phyloP scores from a whole-genome alignment of 1,284 basidiomycete species.

The Prillingera fragicola region DNA sequence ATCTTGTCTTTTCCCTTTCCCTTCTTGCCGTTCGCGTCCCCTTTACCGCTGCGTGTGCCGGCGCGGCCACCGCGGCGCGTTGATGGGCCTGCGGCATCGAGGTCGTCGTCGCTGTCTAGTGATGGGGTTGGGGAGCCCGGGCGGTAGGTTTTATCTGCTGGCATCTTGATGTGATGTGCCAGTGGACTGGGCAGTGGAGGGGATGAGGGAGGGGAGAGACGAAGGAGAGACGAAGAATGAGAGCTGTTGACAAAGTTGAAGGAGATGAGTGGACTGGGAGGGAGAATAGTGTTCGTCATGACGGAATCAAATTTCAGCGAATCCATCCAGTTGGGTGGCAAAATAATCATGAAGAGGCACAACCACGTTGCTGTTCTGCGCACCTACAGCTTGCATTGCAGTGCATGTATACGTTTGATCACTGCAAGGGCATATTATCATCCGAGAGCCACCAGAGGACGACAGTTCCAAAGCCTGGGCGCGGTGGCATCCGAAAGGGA shows the following conservation, averaged over 20 bases:
- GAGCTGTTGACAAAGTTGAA: not conserved
- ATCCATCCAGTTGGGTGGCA: no score
- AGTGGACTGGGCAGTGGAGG: not conserved
- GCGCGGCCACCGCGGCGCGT: not conserved
- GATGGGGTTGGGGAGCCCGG: conserved; percentile 12
- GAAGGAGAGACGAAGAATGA: not conserved
- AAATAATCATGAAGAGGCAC: no score
- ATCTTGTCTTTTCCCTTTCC: conserved; percentile 28
- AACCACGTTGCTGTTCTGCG: no score
- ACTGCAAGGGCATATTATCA: no score
- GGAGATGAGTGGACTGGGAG: not conserved
- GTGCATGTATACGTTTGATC: no score
- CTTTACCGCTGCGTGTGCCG: not conserved
- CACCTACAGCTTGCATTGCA: no score
- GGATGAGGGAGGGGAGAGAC: not conserved
- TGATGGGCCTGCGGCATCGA: conserved; percentile 23
- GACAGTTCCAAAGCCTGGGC: no score
- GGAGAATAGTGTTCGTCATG: not conserved
- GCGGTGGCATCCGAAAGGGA: no score
- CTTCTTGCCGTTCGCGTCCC: conserved; percentile 1
- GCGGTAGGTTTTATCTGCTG: conserved; percentile 16
- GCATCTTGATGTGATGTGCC: conserved; percentile 8
- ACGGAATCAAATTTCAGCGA: no score
- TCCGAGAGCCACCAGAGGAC: no score
- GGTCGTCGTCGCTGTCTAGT: conserved; percentile 21